Conservation (phyloP, 441 rosid species). For the Mallotus japonicus region DNA sequence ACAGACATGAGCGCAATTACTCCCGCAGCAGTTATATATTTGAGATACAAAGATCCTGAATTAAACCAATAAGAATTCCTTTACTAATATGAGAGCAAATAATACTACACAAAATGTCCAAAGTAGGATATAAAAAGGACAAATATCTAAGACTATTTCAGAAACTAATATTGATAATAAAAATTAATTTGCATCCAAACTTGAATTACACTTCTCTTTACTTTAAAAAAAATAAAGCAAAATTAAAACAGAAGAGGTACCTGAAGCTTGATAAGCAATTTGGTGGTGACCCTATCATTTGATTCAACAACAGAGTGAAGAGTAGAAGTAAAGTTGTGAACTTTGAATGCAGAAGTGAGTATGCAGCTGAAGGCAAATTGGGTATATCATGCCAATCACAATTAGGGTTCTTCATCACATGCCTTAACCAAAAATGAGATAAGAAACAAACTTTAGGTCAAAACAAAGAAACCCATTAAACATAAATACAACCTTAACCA, state of each 20-base stretch:
- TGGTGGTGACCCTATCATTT: too few species aligned
- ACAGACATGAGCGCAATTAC: too few species aligned
- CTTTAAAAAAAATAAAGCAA: background rate
- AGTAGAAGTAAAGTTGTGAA: slow-evolving; percentile 46
- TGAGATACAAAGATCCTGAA: too few species aligned
- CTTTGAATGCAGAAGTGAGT: slow-evolving; percentile 60
- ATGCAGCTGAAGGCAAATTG: slow-evolving; percentile 64
- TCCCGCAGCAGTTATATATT: too few species aligned
- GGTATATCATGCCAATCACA: slow-evolving; percentile 74
- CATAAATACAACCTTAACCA: too few species aligned
- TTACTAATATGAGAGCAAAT: background rate
- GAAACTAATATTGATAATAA: background rate
- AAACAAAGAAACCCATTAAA: too few species aligned
- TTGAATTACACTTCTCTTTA: background rate
- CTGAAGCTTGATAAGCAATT: slow-evolving; percentile 78
- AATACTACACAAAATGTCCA: background rate
- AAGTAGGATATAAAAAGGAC: background rate
- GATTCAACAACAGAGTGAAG: too few species aligned
- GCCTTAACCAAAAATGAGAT: slow-evolving; percentile 23
- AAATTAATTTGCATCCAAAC: background rate
- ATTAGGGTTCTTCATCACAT: slow-evolving; percentile 68
- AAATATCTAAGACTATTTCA: background rate
- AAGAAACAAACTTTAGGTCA: too few species aligned
- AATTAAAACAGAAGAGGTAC: slow-evolving; percentile 23
- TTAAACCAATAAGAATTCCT: too few species aligned